Percentiles rank a stretch among this genome's conserved stretches.
These are phyloP conservation scores for Berkeleyomyces rouxiae DNA, from an alignment of 2,329 filamentous ascomycete species.

Conservation along the genomic window DNA sequence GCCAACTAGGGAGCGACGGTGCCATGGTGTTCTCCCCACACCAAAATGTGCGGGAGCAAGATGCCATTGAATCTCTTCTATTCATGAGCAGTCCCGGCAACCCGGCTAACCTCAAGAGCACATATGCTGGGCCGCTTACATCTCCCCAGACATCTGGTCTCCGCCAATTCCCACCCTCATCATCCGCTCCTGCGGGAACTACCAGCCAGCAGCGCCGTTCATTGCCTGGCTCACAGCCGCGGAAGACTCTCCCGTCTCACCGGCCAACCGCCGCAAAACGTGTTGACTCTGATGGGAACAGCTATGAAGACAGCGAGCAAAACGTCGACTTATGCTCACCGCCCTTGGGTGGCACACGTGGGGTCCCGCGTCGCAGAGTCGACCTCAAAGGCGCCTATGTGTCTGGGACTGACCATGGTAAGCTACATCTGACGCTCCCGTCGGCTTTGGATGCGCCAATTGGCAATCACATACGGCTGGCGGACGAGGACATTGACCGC, in stretches of 20 bases:
- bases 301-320: constrained; percentile 16
- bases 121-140: constrained; percentile 28
- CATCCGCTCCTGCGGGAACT: constrained; percentile 14
- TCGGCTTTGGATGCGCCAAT: constrained; percentile 27
- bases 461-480: constrained; percentile 27
- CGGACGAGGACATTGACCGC: constrained; percentile 40
- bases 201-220: constrained; percentile 18
- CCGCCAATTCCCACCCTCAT: constrained; percentile 10
- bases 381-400: constrained; percentile 16
- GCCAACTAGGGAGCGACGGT: constrained; percentile 26
- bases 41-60: constrained; percentile 56
- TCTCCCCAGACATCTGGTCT: constrained; percentile 19
- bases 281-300: constrained; percentile 29
- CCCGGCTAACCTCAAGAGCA: constrained; percentile 43
- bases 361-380: constrained; percentile 6
- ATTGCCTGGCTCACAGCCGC: constrained; percentile 32
- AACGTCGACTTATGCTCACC: constrained; percentile 23
- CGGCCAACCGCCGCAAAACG: constrained; percentile 29
- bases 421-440: constrained; percentile 30
- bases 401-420: constrained; percentile 20
- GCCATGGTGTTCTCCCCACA: constrained; percentile 50
- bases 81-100: constrained; percentile 71
- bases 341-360: not conserved
- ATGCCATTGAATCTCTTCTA: constrained; percentile 62
- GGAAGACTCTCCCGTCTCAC: constrained; percentile 35